Evolutionary conservation across 257 asterid species (phyloP), one percentile per base, ranked within the genome.

Genomic region (Scutellaria barbata): DNA sequence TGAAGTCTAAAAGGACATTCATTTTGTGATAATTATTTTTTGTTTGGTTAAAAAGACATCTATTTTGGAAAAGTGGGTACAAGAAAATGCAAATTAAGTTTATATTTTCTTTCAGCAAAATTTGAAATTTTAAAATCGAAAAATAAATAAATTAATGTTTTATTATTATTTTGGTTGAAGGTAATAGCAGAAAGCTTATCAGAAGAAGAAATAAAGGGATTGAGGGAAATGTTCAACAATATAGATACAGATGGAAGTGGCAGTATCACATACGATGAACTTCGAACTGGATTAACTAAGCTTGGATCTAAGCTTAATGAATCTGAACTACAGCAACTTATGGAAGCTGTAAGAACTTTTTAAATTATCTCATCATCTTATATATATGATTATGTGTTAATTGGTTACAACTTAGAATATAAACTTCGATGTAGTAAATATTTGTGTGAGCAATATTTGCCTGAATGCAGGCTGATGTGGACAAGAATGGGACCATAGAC

Each of bases 401-500:
- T 25, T 25, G 1, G 30, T 25, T 30, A 30, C 35, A 30, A 2
- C 35, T 30, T 30, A 30, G 2, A 22, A 22, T 22, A 2, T 1
- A 22, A 22, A 22, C 25, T 22, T 2, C 25, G 1, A 22, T 1
- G 1, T 22, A 22, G 25, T 22, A 22, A 22, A 22, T 22, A 22
- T 22, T 22, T 20, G n/a, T n/a, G n/a, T n/a, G n/a, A n/a, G n/a
- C n/a, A n/a, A n/a, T n/a, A n/a, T n/a, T n/a, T n/a, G n/a, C n/a
- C n/a, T n/a, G n/a, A n/a, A n/a, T n/a, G n/a, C n/a, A 92, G 99
- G 96, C 99, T 33, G 99, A 94, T 80, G 92, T 91, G 5, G 99
- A 94, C 77, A 83, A 81, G 76, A 84, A 66, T 50, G 99, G 99
- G 55, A 84, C 83, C 0, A 94, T 94, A 71, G 99, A 94, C 82